Evolutionary conservation across 2,329 filamentous ascomycete species (phyloP).

Genomic region (Microdochium paspali): DNA sequence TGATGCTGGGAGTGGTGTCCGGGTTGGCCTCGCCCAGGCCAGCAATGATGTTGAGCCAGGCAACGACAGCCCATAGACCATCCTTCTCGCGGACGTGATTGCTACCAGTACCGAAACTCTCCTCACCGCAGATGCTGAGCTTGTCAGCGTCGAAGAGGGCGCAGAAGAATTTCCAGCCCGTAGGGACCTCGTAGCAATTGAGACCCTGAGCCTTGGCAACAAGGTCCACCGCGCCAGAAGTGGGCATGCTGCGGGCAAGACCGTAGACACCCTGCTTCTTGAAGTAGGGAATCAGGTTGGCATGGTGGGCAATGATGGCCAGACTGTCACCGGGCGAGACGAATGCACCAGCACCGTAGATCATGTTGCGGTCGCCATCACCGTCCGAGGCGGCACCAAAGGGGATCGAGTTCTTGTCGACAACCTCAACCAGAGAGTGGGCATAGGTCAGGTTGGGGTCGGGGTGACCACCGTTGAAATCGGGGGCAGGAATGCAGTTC

Average conservation of each 20-base stretch:
- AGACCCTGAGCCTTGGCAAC: constrained; percentile 93
- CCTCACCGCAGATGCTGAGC: constrained; percentile 96
- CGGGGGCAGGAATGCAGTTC: constrained; percentile 84
- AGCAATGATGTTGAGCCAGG: constrained; percentile 98
- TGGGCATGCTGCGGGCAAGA: constrained; percentile 94
- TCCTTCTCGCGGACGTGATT: constrained; percentile 99
- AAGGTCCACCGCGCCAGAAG: constrained; percentile 87
- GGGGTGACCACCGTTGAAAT: constrained; percentile 95
- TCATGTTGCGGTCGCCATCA: constrained; percentile 99
- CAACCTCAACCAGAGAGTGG: constrained; percentile 84
- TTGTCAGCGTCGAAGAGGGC: constrained; percentile 90
- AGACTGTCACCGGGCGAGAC: constrained; percentile 95
- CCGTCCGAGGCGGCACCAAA: constrained; percentile 96
- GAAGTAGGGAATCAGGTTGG: constrained; percentile 96
- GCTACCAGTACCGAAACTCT: constrained; percentile 94
- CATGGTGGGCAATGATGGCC: constrained; percentile 96
- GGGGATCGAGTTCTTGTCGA: constrained; percentile 84
- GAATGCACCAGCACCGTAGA: constrained; percentile 93
- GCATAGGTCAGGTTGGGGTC: constrained; percentile 98
- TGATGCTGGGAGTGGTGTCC: constrained; percentile 78
- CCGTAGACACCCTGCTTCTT: constrained; percentile 94
- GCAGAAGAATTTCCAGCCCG: constrained; percentile 99
- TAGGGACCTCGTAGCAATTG: constrained; percentile 91
- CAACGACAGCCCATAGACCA: constrained; percentile 92
- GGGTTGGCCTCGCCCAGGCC: constrained; percentile 78